Evolutionary conservation across 2,329 filamentous ascomycete species (phyloP).

Genomic region (Pseudocercospora eumusae): DNA sequence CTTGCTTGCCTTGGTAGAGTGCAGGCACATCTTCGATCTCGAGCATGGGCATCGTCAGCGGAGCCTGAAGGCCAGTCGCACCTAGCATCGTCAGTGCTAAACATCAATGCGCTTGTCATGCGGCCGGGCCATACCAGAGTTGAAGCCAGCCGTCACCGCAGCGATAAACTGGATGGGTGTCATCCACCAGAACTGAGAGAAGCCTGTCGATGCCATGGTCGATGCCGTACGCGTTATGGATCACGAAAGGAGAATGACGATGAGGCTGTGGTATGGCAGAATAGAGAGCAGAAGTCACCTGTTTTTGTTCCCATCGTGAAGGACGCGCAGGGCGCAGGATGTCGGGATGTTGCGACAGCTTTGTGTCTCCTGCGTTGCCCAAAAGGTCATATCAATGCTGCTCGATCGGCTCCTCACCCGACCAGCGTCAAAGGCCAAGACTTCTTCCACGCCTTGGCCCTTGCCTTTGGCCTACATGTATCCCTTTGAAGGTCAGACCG

Average conservation of each 20-base stretch:
- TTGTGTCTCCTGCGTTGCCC: slow-evolving; percentile 5
- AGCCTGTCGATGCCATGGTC: slow-evolving; percentile 31
- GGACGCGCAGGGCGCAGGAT: not conserved
- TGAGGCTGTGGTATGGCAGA: not conserved
- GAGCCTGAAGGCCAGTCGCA: slow-evolving; percentile 38
- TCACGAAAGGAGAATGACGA: not conserved
- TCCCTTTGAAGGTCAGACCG: too few relatives aligned
- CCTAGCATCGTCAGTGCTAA: slow-evolving; percentile 25
- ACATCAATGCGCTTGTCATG: not conserved
- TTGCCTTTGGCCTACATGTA: not conserved
- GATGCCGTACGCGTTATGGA: not conserved
- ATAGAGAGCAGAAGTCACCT: not conserved
- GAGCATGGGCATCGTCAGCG: slow-evolving; percentile 39
- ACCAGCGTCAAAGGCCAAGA: not conserved
- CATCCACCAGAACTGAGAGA: slow-evolving; percentile 36
- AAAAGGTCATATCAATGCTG: slow-evolving; percentile 7
- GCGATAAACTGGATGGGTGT: slow-evolving; percentile 37
- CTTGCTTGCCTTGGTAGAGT: slow-evolving; percentile 33
- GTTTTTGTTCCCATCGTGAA: not conserved
- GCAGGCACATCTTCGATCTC: slow-evolving; percentile 31
- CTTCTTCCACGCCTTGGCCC: not conserved
- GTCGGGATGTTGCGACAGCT: not conserved
- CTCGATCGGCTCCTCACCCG: slow-evolving; percentile 6
- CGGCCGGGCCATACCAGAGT: slow-evolving; percentile 32
- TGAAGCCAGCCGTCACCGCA: slow-evolving; percentile 35